A percentile compares a stretch with the other conserved stretches of the same genome.
These are phyloP conservation scores for Tothia fuscella DNA, from an alignment of 2,329 filamentous ascomycete species.

Conservation along the genomic window DNA sequence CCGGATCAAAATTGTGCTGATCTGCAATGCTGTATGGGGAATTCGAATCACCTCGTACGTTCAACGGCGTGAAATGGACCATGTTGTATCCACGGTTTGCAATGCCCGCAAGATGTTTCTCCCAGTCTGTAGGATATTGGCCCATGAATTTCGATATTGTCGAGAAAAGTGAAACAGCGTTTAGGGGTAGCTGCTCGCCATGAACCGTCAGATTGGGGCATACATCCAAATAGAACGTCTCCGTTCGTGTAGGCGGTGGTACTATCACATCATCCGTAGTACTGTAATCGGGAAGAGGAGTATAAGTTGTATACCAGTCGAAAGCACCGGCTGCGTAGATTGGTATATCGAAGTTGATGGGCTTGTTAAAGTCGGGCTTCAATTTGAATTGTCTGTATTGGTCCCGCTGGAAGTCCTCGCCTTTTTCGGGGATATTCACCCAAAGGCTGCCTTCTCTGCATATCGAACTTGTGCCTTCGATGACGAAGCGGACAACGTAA, in stretches of 20 bases:
- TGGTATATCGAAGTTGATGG: constrained; percentile 79
- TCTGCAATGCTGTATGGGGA: constrained; percentile 96
- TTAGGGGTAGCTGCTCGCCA: constrained; percentile 62
- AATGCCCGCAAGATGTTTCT: constrained; percentile 78
- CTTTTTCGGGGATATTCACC: constrained; percentile 83
- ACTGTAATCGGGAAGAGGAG: constrained; percentile 69
- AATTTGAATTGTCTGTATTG: constrained; percentile 81
- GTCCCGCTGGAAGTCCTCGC: constrained; percentile 62
- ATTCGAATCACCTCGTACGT: constrained; percentile 78
- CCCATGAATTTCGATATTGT: constrained; percentile 98
- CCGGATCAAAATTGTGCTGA: constrained; percentile 74
- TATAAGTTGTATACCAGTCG: constrained; percentile 88
- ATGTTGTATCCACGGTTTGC: constrained; percentile 93
- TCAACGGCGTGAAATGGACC: constrained; percentile 94
- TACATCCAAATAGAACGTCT: constrained; percentile 86
- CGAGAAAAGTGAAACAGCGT: constrained; percentile 84
- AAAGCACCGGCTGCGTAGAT: constrained; percentile 77
- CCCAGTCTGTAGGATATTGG: constrained; percentile 78
- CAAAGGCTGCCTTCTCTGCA: constrained; percentile 89
- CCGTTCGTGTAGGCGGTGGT: constrained; percentile 52
- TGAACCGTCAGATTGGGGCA: constrained; percentile 68
- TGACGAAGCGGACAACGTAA: constrained; percentile 74
- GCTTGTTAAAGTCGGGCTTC: constrained; percentile 82
- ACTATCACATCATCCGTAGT: constrained; percentile 40
- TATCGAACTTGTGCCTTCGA: constrained; percentile 91